Evolutionary conservation across 345 rosid genomes (phyloP).

Genomic region (Salix exigua): DNA sequence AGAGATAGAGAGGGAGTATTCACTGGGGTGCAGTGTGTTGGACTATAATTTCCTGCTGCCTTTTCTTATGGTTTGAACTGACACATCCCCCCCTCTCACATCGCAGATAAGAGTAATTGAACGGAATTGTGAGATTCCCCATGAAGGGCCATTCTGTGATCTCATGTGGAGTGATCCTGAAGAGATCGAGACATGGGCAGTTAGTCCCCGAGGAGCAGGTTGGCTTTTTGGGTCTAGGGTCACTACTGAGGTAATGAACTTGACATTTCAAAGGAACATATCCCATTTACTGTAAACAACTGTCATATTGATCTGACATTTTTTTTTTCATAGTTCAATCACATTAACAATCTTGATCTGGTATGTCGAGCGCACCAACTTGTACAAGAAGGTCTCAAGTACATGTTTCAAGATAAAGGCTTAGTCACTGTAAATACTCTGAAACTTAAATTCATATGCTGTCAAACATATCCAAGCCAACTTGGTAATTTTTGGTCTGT

Average conservation of each 20-base stretch:
- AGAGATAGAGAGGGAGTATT: neutral
- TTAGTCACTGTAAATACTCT: slow-evolving; percentile 73
- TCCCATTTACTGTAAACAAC: neutral
- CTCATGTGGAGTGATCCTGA: slow-evolving; percentile 99
- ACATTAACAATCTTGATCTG: slow-evolving; percentile 83
- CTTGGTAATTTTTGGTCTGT: slow-evolving; percentile 24
- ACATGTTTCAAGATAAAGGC: slow-evolving; percentile 99
- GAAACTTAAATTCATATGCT: neutral
- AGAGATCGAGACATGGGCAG: slow-evolving; percentile 99
- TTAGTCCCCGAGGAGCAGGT: slow-evolving; percentile 99
- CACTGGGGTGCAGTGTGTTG: neutral
- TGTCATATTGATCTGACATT: slow-evolving; percentile 9
- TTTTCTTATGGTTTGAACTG: slow-evolving; percentile 1
- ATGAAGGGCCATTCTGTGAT: slow-evolving; percentile 99
- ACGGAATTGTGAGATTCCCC: slow-evolving; percentile 95
- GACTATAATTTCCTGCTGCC: neutral
- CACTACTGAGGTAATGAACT: slow-evolving; percentile 75
- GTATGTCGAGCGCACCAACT: slow-evolving; percentile 99
- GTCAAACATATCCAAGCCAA: slow-evolving; percentile 2
- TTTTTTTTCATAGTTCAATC: slow-evolving; percentile 67
- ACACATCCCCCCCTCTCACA: slow-evolving; percentile 16
- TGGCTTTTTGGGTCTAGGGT: slow-evolving; percentile 99
- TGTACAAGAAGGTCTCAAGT: slow-evolving; percentile 99
- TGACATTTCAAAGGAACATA: neutral
- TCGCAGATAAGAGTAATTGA: slow-evolving; percentile 86